phyloP scores from a whole-genome alignment of 169 alveolate genomes.

The Eimeria sp. region DNA sequence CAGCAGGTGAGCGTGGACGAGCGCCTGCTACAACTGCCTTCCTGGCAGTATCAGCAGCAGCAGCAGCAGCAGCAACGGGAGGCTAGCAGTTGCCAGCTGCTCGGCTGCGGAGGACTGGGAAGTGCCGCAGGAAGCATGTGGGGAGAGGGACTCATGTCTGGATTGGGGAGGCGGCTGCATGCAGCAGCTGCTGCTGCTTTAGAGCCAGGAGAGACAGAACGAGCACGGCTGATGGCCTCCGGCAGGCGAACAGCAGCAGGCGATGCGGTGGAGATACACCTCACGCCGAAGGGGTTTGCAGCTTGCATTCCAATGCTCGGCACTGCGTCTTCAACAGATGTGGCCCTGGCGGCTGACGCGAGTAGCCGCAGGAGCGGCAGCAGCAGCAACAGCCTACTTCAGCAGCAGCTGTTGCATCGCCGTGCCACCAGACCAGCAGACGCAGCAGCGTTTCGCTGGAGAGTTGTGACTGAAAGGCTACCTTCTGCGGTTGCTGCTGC shows the following conservation, averaged over 20 bases:
- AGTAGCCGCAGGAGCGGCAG: slow-evolving; percentile 19
- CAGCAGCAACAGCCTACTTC: neutral
- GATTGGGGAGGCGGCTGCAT: slow-evolving; percentile 11
- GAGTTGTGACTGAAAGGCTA: neutral
- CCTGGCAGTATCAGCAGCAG: slow-evolving; percentile 3
- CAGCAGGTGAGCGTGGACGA: slow-evolving; percentile 9
- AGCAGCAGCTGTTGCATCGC: slow-evolving; percentile 31
- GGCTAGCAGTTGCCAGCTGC: neutral
- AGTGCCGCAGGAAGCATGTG: neutral
- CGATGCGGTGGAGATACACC: slow-evolving; percentile 36
- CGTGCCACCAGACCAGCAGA: slow-evolving; percentile 40
- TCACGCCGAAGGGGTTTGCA: slow-evolving; percentile 55
- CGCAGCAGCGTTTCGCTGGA: slow-evolving; percentile 35
- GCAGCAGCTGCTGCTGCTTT: slow-evolving; percentile 66
- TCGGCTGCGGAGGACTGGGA: slow-evolving; percentile 18
- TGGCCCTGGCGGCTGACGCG: neutral
- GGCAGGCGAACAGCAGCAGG: slow-evolving; percentile 55
- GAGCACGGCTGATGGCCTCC: slow-evolving; percentile 1
- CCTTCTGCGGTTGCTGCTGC: neutral
- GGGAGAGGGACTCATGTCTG: slow-evolving; percentile 15
- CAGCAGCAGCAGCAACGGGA: slow-evolving; percentile 63
- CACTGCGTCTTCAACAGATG: neutral
- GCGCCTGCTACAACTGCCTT: slow-evolving; percentile 3
- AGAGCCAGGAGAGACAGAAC: slow-evolving; percentile 55
- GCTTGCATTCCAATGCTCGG: slow-evolving; percentile 25